Conservation (phyloP, 129 eudicot species). For the Chrysanthemum seticuspe region DNA sequence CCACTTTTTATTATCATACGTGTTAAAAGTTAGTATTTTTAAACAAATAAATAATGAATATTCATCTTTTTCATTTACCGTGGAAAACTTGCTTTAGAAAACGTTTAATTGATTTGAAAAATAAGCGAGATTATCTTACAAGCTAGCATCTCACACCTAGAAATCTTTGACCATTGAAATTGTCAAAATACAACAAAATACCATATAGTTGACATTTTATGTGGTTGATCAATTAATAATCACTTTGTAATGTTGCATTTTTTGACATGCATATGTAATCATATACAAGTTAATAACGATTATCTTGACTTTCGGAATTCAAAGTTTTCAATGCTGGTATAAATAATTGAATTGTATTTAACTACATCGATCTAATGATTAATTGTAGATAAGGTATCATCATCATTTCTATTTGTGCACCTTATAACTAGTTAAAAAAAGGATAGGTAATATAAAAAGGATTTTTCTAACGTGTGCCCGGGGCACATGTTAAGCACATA, state of each 20-base stretch:
- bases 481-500: too few relatives aligned
- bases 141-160: conserved; percentile 5
- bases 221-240: not conserved
- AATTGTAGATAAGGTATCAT: too few relatives aligned
- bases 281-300: not conserved
- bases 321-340: too few relatives aligned
- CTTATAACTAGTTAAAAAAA: too few relatives aligned
- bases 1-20: too few relatives aligned
- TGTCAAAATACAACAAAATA: conserved; percentile 3
- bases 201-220: not conserved
- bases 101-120: not conserved
- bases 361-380: too few relatives aligned
- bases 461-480: too few relatives aligned
- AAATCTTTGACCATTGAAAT: conserved; percentile 23
- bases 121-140: not conserved
- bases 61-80: not conserved
- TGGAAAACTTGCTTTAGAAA: not conserved
- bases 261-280: not conserved
- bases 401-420: too few relatives aligned
- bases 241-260: not conserved
- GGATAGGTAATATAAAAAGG: too few relatives aligned
- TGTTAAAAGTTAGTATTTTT: too few relatives aligned
- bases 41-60: not conserved
- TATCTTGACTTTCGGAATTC: too few relatives aligned
- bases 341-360: too few relatives aligned